These are phyloP conservation scores for Panicum hallii DNA, from an alignment of 202 grass and related monocot genomes.

Conservation along the genomic window DNA sequence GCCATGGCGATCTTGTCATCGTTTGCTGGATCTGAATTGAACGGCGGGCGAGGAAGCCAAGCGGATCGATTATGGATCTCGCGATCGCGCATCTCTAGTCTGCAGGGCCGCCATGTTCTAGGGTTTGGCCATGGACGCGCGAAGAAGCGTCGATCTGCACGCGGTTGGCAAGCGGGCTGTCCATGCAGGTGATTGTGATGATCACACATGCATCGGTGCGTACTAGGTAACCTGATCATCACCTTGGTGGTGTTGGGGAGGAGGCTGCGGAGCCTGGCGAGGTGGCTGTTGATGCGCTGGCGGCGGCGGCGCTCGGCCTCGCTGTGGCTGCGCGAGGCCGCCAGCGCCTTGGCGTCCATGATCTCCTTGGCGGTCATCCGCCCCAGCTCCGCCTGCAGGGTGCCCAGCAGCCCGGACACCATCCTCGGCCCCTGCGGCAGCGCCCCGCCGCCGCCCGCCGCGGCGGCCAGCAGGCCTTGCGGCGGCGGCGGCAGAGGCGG, in stretches of 20 bases:
- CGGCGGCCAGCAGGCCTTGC: slow-evolving; percentile 11
- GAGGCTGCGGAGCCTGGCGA: slow-evolving; percentile 75
- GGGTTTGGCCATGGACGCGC: slow-evolving; percentile 39
- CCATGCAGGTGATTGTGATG: background rate
- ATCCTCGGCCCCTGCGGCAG: slow-evolving; percentile 42
- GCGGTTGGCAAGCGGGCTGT: background rate
- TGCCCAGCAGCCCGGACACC: slow-evolving; percentile 64
- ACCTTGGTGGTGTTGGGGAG: slow-evolving; percentile 95
- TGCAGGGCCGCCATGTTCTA: slow-evolving; percentile 17
- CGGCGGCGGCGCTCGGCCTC: slow-evolving; percentile 89
- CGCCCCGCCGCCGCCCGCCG: background rate
- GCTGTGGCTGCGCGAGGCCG: slow-evolving; percentile 87
- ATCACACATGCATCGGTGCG: background rate
- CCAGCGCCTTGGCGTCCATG: slow-evolving; percentile 94
- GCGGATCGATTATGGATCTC: background rate
- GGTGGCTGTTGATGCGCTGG: slow-evolving; percentile 88
- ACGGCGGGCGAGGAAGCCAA: background rate
- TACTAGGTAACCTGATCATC: background rate
- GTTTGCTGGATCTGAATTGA: background rate
- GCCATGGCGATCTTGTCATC: background rate
- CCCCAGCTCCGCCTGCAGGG: slow-evolving; percentile 77
- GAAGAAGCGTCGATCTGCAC: slow-evolving; percentile 7
- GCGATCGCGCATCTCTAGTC: background rate
- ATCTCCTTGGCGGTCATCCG: slow-evolving; percentile 84
- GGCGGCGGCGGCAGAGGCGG: background rate